Conservation (phyloP, 139 green algal species). For the Auxenochlorella pyrenoidosa region DNA sequence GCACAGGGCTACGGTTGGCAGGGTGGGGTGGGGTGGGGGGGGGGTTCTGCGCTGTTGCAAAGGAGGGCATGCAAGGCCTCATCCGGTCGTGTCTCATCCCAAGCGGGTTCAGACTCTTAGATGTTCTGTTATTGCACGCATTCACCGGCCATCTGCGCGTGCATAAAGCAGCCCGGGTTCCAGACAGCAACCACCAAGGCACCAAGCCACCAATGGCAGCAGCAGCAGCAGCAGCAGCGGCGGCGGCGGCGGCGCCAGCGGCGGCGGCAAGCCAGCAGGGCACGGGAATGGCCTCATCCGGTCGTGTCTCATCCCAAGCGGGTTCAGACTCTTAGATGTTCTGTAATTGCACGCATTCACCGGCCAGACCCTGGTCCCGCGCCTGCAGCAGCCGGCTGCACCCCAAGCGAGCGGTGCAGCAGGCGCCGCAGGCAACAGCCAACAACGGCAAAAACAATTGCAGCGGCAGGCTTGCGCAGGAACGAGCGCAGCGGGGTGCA, state of each 20-base stretch:
- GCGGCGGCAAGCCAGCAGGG: too few relatives aligned
- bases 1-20: too few relatives aligned
- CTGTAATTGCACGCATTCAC: conserved; percentile 4
- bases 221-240: background rate
- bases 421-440: too few relatives aligned
- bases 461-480: background rate
- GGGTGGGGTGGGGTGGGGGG: too few relatives aligned
- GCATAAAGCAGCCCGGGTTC: too few relatives aligned
- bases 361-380: background rate
- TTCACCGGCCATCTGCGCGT: background rate
- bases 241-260: too few relatives aligned
- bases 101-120: conserved; percentile 20
- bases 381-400: too few relatives aligned
- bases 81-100: background rate
- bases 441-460: too few relatives aligned
- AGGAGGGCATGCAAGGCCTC: background rate
- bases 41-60: too few relatives aligned
- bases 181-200: background rate
- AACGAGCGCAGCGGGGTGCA: background rate
- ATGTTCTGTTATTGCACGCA: conserved; percentile 11
- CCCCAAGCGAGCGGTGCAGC: too few relatives aligned
- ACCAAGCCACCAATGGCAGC: background rate
- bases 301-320: background rate
- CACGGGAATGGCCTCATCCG: background rate
- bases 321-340: conserved; percentile 9